A percentile compares a stretch with the other conserved stretches of the same genome.
phyloP scores from a whole-genome alignment of 495 filamentous ascomycete genomes.

The Articulospora tetracladia region DNA sequence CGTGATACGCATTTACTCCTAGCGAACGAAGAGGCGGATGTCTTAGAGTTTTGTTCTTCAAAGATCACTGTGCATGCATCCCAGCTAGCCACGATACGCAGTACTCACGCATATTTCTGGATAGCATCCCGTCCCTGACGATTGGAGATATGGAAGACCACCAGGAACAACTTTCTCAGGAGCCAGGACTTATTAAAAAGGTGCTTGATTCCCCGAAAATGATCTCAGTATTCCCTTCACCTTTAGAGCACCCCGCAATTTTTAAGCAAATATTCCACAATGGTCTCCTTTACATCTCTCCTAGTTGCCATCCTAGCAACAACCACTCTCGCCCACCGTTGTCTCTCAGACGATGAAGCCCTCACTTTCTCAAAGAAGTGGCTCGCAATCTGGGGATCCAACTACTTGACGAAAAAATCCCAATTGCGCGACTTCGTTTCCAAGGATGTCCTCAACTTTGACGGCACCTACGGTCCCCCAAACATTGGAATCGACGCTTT shows the following conservation, averaged over 20 bases:
- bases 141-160: too few species aligned
- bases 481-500: neutral
- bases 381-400: neutral
- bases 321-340: neutral
- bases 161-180: too few species aligned
- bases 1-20: too few species aligned
- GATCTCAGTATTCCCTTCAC: neutral
- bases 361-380: neutral
- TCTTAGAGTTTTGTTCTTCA: neutral
- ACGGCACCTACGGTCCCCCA: neutral
- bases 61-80: neutral
- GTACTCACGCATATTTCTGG: too few species aligned
- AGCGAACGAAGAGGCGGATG: too few species aligned
- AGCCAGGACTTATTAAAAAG: neutral
- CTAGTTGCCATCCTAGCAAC: neutral
- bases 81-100: neutral
- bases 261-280: neutral
- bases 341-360: neutral
- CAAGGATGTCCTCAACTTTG: neutral
- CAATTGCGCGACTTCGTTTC: neutral
- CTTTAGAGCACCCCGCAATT: neutral
- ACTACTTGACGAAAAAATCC: neutral
- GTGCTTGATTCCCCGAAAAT: neutral
- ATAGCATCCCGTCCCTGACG: neutral
- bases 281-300: neutral